A percentile compares a stretch with the other conserved stretches of the same genome.
phyloP scores from a whole-genome alignment of 2,329 filamentous ascomycete genomes.

The Pseudopyrenochaeta lycopersici region DNA sequence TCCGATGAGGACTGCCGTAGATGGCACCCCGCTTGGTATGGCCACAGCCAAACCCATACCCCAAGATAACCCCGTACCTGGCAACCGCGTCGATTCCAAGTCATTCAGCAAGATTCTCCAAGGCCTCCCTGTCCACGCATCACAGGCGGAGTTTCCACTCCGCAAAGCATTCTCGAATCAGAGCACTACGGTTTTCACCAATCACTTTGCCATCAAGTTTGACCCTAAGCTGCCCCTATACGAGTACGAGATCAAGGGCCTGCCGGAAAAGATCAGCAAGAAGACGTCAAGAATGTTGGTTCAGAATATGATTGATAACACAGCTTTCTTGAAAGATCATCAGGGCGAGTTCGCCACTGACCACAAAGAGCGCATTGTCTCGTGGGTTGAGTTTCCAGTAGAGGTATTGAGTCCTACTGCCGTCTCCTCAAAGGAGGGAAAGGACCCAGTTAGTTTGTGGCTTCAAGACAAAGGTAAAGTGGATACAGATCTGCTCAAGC shows the following conservation, averaged over 20 bases:
- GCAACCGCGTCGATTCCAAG: neutral
- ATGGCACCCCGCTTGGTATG: constrained; percentile 9
- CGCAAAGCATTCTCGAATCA: neutral
- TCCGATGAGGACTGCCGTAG: neutral
- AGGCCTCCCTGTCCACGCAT: neutral
- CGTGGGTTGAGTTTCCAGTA: constrained; percentile 3
- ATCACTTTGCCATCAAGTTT: constrained; percentile 10
- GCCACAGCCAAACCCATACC: neutral
- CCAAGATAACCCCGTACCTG: neutral
- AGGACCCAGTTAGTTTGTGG: neutral
- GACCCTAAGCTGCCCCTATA: constrained; percentile 3
- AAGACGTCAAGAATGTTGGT: neutral
- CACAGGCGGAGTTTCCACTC: constrained; percentile 10
- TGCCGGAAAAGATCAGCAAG: constrained; percentile 1
- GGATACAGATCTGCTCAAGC: constrained; percentile 3
- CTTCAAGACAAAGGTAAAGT: neutral
- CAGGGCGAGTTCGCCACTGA: constrained; percentile 7
- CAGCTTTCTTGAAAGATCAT: neutral
- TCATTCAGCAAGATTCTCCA: neutral
- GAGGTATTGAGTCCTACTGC: neutral
- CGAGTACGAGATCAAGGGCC: constrained; percentile 6
- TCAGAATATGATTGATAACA: neutral
- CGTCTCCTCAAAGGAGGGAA: neutral
- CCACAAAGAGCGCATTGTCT: neutral
- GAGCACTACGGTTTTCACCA: constrained; percentile 6